These are phyloP conservation scores for Zygoascus sp. DNA, from an alignment of 1,139 yeast species.

Conservation along the genomic window DNA sequence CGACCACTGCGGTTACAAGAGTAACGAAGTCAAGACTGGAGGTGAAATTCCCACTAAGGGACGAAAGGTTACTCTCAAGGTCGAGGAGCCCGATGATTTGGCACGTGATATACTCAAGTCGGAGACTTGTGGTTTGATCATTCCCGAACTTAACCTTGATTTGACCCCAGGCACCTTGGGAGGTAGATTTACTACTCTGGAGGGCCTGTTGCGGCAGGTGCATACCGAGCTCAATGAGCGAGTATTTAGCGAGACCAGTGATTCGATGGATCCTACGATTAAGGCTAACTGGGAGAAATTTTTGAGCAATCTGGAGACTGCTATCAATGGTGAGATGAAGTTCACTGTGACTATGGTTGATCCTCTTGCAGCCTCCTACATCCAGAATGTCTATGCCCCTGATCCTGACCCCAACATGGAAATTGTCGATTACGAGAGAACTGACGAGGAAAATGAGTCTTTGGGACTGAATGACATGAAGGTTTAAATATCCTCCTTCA, in stretches of 20 bases:
- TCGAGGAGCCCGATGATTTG: constrained; percentile 90
- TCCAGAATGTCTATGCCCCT: constrained; percentile 97
- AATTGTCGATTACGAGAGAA: constrained; percentile 84
- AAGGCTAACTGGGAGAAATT: constrained; percentile 77
- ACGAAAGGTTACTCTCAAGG: constrained; percentile 62
- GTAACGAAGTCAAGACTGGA: constrained; percentile 97
- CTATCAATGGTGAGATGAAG: constrained; percentile 75
- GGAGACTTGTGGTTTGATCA: constrained; percentile 80
- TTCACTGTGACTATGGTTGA: constrained; percentile 89
- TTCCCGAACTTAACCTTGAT: constrained; percentile 88
- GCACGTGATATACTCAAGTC: constrained; percentile 92
- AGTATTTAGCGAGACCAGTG: constrained; percentile 82
- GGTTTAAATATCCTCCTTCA: constrained; percentile 31
- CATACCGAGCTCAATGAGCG: constrained; percentile 81
- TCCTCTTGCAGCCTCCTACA: constrained; percentile 91
- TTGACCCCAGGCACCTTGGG: constrained; percentile 96
- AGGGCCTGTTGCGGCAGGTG: constrained; percentile 87
- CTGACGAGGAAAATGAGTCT: constrained; percentile 79
- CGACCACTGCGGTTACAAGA: constrained; percentile 89
- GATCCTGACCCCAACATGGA: constrained; percentile 95
- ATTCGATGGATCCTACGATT: constrained; percentile 80
- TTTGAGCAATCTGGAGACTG: constrained; percentile 69
- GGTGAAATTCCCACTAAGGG: constrained; percentile 93
- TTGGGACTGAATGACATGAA: constrained; percentile 84
- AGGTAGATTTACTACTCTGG: constrained; percentile 95